A percentile compares a stretch with the other conserved stretches of the same genome.
phyloP scores from a whole-genome alignment of 106 monocot species.

The Allium sativum region DNA sequence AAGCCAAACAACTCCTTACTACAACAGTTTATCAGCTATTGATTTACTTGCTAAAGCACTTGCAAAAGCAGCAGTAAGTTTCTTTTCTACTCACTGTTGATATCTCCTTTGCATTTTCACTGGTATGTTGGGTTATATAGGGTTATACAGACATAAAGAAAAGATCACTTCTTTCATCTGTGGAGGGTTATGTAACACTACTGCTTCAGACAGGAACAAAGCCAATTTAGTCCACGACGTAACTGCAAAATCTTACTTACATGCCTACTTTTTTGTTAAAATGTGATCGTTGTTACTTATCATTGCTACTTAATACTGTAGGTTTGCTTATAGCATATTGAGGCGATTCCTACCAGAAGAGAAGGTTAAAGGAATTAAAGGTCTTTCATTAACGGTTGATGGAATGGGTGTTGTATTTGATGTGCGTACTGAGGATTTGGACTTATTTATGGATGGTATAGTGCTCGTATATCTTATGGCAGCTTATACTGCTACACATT shows the following conservation, averaged over 20 bases:
- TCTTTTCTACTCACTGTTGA: not conserved
- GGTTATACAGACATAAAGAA: slow-evolving; percentile 89
- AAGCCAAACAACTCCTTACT: slow-evolving; percentile 72
- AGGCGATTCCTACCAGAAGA: slow-evolving; percentile 86
- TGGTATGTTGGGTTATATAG: slow-evolving; percentile 20
- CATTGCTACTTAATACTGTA: slow-evolving; percentile 2
- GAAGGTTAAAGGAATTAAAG: slow-evolving; percentile 56
- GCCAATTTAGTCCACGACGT: slow-evolving; percentile 63
- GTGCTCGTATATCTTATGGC: too few species aligned
- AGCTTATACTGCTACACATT: too few species aligned
- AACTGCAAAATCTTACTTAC: not conserved
- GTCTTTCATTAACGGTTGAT: slow-evolving; percentile 72
- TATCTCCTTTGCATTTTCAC: not conserved
- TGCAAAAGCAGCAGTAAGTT: slow-evolving; percentile 84
- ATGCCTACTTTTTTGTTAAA: not conserved
- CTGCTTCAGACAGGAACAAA: slow-evolving; percentile 56
- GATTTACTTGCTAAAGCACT: slow-evolving; percentile 97
- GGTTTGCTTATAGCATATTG: slow-evolving; percentile 71
- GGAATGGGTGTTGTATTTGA: slow-evolving; percentile 91
- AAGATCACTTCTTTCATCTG: slow-evolving; percentile 76
- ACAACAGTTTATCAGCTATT: slow-evolving; percentile 63
- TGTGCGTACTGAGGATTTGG: slow-evolving; percentile 69
- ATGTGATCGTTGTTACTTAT: slow-evolving; percentile 3
- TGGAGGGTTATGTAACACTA: slow-evolving; percentile 74
- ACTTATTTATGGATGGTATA: slow-evolving; percentile 61